Evolutionary conservation across 345 rosid genomes (phyloP).

Genomic region (Abelmoschus esculentus): DNA sequence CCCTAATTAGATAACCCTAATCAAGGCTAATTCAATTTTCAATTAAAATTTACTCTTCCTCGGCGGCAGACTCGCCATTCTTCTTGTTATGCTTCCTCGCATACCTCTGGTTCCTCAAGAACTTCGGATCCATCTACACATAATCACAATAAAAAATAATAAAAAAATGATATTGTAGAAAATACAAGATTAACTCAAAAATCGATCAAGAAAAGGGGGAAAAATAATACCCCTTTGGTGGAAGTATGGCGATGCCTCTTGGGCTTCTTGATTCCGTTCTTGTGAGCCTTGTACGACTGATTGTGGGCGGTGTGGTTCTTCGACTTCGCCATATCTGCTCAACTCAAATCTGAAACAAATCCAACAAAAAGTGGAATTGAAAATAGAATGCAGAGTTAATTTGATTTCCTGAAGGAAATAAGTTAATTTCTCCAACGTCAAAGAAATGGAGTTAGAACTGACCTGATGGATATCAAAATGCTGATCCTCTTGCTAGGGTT

Average conservation of each 20-base stretch:
- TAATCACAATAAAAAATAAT: not conserved
- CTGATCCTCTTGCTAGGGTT: not conserved
- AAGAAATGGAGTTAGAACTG: not conserved
- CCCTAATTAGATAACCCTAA: constrained; percentile 4
- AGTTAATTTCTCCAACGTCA: not conserved
- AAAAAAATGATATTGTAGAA: too few species aligned
- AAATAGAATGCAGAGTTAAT: not conserved
- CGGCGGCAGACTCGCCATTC: constrained; percentile 32
- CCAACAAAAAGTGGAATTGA: too few species aligned
- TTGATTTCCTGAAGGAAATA: not conserved
- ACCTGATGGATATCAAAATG: not conserved
- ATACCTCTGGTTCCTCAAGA: constrained; percentile 97
- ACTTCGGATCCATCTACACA: constrained; percentile 90
- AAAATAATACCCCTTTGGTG: constrained; percentile 67
- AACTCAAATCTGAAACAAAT: not conserved
- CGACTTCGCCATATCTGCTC: constrained; percentile 89
- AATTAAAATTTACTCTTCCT: constrained; percentile 20
- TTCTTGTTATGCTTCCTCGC: constrained; percentile 89
- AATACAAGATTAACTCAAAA: not conserved
- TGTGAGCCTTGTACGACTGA: constrained; percentile 39
- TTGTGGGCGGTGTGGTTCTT: constrained; percentile 99
- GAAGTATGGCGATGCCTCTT: constrained; percentile 85
- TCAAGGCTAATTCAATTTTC: not conserved
- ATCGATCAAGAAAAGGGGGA: not conserved
- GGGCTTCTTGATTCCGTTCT: constrained; percentile 93